Conservation (phyloP, 2,329 filamentous ascomycete species). For the Fusarium sp. region DNA sequence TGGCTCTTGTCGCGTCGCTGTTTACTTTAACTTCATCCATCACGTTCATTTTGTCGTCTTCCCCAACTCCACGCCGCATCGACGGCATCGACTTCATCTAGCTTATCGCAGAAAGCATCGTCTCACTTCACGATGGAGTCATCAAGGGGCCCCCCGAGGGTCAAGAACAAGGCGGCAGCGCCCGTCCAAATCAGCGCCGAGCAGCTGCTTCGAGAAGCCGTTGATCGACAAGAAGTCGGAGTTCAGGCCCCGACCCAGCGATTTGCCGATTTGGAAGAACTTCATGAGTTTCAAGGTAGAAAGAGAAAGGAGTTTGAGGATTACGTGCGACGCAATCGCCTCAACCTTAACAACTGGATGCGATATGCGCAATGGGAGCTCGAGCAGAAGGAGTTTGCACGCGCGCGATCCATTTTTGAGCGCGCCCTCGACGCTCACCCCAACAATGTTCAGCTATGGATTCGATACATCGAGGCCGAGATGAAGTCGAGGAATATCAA, state of each 20-base stretch:
- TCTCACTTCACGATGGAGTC: slow-evolving; percentile 77
- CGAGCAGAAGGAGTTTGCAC: slow-evolving; percentile 95
- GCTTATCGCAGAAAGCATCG: not conserved
- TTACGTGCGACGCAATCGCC: slow-evolving; percentile 92
- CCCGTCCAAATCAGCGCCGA: slow-evolving; percentile 93
- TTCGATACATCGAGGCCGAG: slow-evolving; percentile 93
- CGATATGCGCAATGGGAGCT: slow-evolving; percentile 97
- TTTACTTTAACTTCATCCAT: slow-evolving; percentile 27
- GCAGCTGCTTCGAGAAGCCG: slow-evolving; percentile 95
- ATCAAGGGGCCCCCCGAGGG: slow-evolving; percentile 88
- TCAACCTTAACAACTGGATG: slow-evolving; percentile 99
- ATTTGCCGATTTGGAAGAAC: slow-evolving; percentile 95
- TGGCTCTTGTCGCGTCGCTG: slow-evolving; percentile 41
- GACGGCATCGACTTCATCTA: not conserved
- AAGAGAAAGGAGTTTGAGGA: slow-evolving; percentile 98
- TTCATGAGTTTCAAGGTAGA: slow-evolving; percentile 95
- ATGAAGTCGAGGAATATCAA: slow-evolving; percentile 96
- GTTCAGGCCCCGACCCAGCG: slow-evolving; percentile 92
- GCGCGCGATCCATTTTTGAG: slow-evolving; percentile 93
- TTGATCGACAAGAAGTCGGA: slow-evolving; percentile 91
- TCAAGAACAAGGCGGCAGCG: slow-evolving; percentile 98
- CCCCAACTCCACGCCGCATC: not conserved
- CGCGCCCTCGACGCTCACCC: slow-evolving; percentile 91
- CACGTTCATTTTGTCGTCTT: slow-evolving; percentile 7
- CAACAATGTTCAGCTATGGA: slow-evolving; percentile 88